These are phyloP conservation scores for Heliosperma pusillum DNA, from an alignment of 148 eudicot genomes.

Conservation along the genomic window DNA sequence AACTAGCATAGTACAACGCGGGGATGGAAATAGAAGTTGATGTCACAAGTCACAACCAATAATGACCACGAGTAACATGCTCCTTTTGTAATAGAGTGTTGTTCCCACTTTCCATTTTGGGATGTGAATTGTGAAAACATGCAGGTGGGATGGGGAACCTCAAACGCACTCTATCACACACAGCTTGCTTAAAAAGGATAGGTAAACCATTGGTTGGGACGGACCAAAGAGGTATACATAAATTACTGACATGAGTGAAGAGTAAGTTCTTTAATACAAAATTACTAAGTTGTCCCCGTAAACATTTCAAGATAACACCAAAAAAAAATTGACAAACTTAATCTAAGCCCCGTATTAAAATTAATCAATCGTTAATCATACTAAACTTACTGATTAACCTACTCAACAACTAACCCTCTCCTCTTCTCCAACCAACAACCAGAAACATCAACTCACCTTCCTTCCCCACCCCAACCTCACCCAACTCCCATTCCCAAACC, in stretches of 20 bases:
- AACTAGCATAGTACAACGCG: neutral
- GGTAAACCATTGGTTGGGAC: neutral
- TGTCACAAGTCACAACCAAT: neutral
- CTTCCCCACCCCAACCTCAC: neutral
- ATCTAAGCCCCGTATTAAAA: too few relatives aligned
- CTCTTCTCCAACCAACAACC: neutral
- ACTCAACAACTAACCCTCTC: neutral
- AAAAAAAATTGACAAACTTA: neutral
- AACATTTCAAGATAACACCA: neutral
- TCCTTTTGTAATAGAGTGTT: neutral
- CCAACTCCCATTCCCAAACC: neutral
- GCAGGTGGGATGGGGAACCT: neutral
- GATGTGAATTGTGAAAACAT: neutral
- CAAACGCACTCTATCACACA: neutral
- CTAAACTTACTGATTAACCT: neutral
- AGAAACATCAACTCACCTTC: neutral
- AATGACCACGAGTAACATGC: neutral
- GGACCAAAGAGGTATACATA: neutral
- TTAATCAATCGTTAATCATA: neutral
- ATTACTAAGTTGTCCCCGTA: neutral
- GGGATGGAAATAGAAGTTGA: neutral
- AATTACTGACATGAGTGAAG: too few relatives aligned
- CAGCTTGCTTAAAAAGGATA: neutral
- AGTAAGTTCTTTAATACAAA: neutral
- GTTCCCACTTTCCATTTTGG: neutral